Base-by-base conservation (phyloP, 2,329 filamentous ascomycete species). In the Nemania serpens region DNA sequence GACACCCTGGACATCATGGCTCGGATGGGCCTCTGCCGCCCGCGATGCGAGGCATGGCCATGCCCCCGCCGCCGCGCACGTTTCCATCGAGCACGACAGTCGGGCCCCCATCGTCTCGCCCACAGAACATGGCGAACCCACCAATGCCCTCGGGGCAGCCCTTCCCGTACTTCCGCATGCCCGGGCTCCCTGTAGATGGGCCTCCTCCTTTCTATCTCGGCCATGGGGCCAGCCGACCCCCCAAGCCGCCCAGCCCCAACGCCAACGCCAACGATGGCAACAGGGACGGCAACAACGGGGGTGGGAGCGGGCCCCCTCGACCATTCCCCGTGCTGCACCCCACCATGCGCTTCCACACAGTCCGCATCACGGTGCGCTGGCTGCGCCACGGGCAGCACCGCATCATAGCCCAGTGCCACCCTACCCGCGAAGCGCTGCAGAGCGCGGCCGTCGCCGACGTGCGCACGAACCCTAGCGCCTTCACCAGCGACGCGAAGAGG, bases 311-410 rank as follows among this genome's bases (percentile, higher is more conserved):
- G 10, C 55, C 59, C 22, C 37, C 56, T 20, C 56, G 45, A 9
- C 57, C 56, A 33, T 34, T 50, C 34, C 29, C 57, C 20, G 41
- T 43, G 39, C 22, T 54, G 52, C 49, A 55, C 15, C 55, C 59
- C 48, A n/a, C 13, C 25, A 13, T 43, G 20, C 61, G 59, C 7
- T 18, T 61, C 10, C 63, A 70, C 55, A 66, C 73, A 55, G 69
- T 74, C 12, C 63, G 68, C 13, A 65, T 74, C 37, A 68, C 64
- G 43, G 69, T 74, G 51, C 65, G 64, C 15, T 73, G 70, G 71
- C 42, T 66, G 2, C 63, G 66, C 17, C 69, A 69, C 63, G 67
- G 69, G 34, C 67, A 70, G 43, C 63, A 66, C 53, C 68, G 69
- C 36, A 59, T 73, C 55, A 63, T 73, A 11, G 65, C 69, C 33